These are phyloP conservation scores for Forsythia viridissima DNA, from an alignment of 257 asterid genomes.

Conservation along the genomic window DNA sequence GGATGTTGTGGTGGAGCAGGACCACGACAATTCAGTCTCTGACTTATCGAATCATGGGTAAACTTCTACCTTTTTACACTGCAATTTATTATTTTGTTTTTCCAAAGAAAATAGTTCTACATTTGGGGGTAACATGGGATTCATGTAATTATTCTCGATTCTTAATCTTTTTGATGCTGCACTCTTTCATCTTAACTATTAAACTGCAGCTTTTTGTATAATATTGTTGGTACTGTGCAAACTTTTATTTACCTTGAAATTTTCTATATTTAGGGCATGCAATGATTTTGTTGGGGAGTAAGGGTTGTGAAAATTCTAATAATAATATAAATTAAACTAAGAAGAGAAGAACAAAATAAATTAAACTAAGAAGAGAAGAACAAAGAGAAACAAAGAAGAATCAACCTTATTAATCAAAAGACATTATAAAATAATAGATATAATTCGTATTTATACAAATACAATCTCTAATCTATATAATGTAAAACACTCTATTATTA, in stretches of 20 bases:
- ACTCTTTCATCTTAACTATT: conserved; percentile 5
- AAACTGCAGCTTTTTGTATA: not conserved
- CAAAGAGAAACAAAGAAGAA: too few relatives aligned
- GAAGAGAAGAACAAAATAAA: too few relatives aligned
- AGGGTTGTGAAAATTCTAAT: not conserved
- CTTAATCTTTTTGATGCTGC: conserved; percentile 12
- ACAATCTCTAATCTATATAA: too few relatives aligned
- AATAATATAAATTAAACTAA: too few relatives aligned
- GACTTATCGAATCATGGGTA: conserved; percentile 52
- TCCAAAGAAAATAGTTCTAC: not conserved
- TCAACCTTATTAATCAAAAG: too few relatives aligned
- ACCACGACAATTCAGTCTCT: conserved; percentile 37
- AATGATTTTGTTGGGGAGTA: not conserved
- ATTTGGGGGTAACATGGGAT: not conserved
- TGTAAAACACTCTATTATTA: too few relatives aligned
- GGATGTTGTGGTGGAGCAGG: conserved; percentile 35
- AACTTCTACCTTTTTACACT: not conserved
- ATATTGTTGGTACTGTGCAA: too few relatives aligned
- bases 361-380: too few relatives aligned
- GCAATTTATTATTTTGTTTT: not conserved
- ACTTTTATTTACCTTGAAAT: too few relatives aligned
- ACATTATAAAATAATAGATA: too few relatives aligned
- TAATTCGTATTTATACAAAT: too few relatives aligned
- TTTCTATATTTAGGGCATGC: not conserved
- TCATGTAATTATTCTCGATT: not conserved